A percentile compares a stretch with the other conserved stretches of the same genome.
These are phyloP conservation scores for Begonia loranthoides DNA, from an alignment of 306 rosid genomes.

Conservation along the genomic window DNA sequence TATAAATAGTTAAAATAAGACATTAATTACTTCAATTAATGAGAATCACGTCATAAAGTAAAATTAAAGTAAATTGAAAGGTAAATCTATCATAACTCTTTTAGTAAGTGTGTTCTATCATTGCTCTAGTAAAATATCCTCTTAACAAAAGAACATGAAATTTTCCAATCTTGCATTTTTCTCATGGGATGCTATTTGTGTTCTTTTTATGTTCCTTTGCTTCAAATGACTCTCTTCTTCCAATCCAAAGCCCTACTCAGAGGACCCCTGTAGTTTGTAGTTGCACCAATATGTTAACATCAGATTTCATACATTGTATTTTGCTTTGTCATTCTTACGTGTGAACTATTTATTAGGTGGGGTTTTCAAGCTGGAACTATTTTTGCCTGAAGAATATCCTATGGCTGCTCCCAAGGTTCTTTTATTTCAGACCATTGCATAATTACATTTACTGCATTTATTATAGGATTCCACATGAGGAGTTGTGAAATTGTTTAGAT, in stretches of 20 bases:
- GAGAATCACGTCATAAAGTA: no score
- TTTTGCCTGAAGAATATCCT: constrained; percentile 88
- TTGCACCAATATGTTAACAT: no score
- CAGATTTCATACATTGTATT: not conserved
- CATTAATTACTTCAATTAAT: no score
- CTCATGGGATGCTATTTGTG: not conserved
- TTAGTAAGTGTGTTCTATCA: no score
- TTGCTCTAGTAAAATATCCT: no score
- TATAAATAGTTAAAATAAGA: no score
- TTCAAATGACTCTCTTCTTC: not conserved
- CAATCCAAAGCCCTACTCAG: not conserved
- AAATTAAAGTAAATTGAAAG: no score
- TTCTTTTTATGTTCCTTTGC: not conserved
- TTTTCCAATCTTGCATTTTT: not conserved
- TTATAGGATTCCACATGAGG: no score
- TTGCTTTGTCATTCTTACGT: constrained; percentile 6
- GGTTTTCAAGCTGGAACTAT: constrained; percentile 78
- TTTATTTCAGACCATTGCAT: constrained; percentile 9
- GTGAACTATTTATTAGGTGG: constrained; percentile 38
- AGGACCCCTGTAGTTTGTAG: no score
- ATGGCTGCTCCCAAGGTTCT: constrained; percentile 94
- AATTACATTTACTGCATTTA: not conserved
- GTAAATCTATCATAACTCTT: no score
- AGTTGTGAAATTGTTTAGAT: no score
- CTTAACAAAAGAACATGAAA: no score